phyloP scores from a whole-genome alignment of 163 green algal species.

The Scenedesmus sp. region DNA sequence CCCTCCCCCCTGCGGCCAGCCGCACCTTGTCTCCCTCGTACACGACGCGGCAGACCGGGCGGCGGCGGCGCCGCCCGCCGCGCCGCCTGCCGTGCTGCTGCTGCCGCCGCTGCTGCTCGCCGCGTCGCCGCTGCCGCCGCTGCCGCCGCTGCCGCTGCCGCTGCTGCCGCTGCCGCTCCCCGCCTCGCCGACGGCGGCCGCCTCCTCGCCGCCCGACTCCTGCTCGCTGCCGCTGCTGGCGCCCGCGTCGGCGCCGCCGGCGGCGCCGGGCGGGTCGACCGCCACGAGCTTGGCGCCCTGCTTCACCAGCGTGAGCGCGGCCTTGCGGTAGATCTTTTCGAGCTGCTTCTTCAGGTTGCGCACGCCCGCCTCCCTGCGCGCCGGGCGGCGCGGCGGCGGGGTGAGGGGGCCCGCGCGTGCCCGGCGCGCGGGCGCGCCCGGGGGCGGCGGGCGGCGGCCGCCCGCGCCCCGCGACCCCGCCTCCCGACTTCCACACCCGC shows the following conservation, averaged over 20 bases:
- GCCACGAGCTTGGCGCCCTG: conserved; percentile 30
- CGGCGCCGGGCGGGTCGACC: conserved; percentile 27
- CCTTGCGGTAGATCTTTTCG: conserved; percentile 95
- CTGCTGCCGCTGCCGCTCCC: conserved; percentile 12
- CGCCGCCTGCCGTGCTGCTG: conserved; percentile 11
- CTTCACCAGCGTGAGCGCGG: conserved; percentile 81
- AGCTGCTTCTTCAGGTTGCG: conserved; percentile 96
- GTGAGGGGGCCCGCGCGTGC: too few species aligned
- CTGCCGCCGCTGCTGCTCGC: conserved; percentile 40
- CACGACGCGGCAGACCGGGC: too few species aligned
- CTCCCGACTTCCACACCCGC: too few species aligned
- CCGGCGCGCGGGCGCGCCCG: too few species aligned
- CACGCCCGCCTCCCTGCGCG: conserved; percentile 86
- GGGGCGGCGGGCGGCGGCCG: too few species aligned
- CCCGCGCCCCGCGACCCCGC: too few species aligned
- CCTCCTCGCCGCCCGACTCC: too few species aligned
- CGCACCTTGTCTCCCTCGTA: too few species aligned
- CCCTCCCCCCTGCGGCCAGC: too few species aligned
- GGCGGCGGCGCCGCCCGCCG: too few species aligned
- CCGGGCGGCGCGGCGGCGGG: background rate
- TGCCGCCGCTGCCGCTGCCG: background rate
- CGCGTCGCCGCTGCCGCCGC: background rate
- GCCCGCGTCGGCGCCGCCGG: conserved; percentile 8
- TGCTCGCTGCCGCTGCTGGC: background rate
- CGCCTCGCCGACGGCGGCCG: too few species aligned